Evolutionary conservation across 768 basidiomycete species (phyloP).

Genomic region (Xerocomus potaroensis): DNA sequence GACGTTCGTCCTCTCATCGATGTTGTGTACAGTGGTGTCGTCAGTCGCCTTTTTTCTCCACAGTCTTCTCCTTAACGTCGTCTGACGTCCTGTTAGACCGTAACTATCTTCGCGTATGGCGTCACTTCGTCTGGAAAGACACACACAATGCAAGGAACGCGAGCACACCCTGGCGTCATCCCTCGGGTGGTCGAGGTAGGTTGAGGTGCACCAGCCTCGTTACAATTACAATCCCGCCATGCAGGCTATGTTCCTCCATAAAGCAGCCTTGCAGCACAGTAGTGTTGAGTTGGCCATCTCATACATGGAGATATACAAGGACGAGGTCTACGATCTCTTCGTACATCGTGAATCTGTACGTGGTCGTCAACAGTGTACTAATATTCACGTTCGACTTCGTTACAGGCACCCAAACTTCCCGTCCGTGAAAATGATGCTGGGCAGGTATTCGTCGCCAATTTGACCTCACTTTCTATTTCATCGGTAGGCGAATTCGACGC

Average conservation of each 20-base stretch:
- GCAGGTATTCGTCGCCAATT: slow-evolving; percentile 52
- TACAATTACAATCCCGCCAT: not conserved
- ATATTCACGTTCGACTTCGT: too few relatives aligned
- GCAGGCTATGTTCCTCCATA: slow-evolving; percentile 57
- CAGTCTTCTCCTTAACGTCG: not conserved
- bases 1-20: slow-evolving; percentile 79
- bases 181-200: slow-evolving; percentile 72
- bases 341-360: slow-evolving; percentile 65
- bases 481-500: slow-evolving; percentile 44
- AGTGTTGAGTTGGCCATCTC: slow-evolving; percentile 53
- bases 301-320: slow-evolving; percentile 91
- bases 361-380: too few relatives aligned
- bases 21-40: slow-evolving; percentile 71
- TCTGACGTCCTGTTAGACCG: slow-evolving; percentile 44
- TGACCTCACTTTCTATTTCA: slow-evolving; percentile 36
- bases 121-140: slow-evolving; percentile 92
- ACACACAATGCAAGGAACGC: slow-evolving; percentile 87
- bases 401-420: slow-evolving; percentile 51
- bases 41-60: slow-evolving; percentile 33
- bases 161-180: slow-evolving; percentile 75
- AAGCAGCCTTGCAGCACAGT: slow-evolving; percentile 35
- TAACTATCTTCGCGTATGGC: slow-evolving; percentile 88
- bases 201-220: not conserved
- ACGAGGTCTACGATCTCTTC: slow-evolving; percentile 85
- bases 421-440: slow-evolving; percentile 51